These are phyloP conservation scores for Goniomonas avonlea DNA, from an alignment of 78 protist species.

Conservation along the genomic window DNA sequence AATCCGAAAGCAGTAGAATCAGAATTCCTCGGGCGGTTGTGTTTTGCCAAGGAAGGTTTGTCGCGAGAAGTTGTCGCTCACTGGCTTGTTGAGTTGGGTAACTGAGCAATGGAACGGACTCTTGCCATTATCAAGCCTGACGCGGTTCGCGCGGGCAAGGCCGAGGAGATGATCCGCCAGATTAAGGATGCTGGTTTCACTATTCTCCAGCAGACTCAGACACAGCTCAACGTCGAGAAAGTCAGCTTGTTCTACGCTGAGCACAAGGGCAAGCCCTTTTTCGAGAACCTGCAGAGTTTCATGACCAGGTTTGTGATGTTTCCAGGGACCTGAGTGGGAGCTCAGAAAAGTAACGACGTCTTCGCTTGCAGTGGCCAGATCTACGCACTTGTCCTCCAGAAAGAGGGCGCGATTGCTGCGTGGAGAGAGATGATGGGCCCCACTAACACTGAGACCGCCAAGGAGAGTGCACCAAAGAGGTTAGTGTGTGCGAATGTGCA, in stretches of 20 bases:
- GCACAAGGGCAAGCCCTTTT: conserved; percentile 46
- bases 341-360: neutral
- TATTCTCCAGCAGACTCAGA: neutral
- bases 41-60: too few relatives aligned
- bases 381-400: conserved; percentile 20
- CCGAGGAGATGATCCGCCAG: neutral
- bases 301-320: conserved; percentile 22
- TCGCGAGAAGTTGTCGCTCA: too few relatives aligned
- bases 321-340: too few relatives aligned
- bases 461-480: neutral
- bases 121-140: conserved; percentile 45
- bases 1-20: too few relatives aligned
- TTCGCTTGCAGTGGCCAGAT: conserved; percentile 16
- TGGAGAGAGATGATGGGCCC: conserved; percentile 46
- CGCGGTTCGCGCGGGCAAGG: conserved; percentile 33
- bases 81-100: too few relatives aligned
- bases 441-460: conserved; percentile 7
- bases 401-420: conserved; percentile 27
- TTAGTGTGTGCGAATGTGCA: too few relatives aligned
- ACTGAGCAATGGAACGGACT: conserved; percentile 37
- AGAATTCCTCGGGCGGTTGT: too few relatives aligned
- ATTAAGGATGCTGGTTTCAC: conserved; percentile 23
- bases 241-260: conserved; percentile 49
- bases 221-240: too few relatives aligned
- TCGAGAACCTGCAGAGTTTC: conserved; percentile 22